These are phyloP conservation scores for Spirogloea muscicola DNA, from an alignment of 139 green algal genomes.

Conservation along the genomic window DNA sequence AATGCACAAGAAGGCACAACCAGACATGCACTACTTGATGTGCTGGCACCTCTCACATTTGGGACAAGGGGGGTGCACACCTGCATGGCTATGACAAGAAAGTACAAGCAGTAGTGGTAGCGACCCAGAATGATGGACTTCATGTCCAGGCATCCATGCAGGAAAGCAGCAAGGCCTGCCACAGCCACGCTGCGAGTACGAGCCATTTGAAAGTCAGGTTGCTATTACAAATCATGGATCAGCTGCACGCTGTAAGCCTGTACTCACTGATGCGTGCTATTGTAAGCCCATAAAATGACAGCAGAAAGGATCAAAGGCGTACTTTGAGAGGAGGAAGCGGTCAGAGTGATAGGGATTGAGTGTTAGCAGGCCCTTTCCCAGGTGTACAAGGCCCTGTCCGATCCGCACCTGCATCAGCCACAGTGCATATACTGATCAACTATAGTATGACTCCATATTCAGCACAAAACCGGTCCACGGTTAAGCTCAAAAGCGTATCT, in stretches of 20 bases:
- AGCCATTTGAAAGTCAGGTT: too few species aligned
- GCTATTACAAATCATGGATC: too few species aligned
- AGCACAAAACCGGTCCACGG: too few species aligned
- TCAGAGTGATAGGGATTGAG: slow-evolving; percentile 87
- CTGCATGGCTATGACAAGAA: slow-evolving; percentile 76
- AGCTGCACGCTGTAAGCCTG: too few species aligned
- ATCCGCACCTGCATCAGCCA: slow-evolving; percentile 55
- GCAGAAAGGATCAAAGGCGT: background rate
- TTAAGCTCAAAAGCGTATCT: too few species aligned
- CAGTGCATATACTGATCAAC: too few species aligned
- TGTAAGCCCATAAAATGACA: background rate
- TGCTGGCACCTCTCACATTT: too few species aligned
- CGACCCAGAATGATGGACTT: slow-evolving; percentile 75
- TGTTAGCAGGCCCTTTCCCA: slow-evolving; percentile 95
- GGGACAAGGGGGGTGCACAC: too few species aligned
- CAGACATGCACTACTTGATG: too few species aligned
- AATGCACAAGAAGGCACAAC: too few species aligned
- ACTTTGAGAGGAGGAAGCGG: slow-evolving; percentile 73
- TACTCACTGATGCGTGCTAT: too few species aligned
- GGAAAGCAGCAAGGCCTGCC: slow-evolving; percentile 73
- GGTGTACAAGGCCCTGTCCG: slow-evolving; percentile 82
- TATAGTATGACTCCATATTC: too few species aligned
- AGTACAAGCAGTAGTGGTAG: slow-evolving; percentile 91
- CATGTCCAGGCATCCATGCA: slow-evolving; percentile 60
- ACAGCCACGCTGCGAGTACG: slow-evolving; percentile 70